Evolutionary conservation across 2,329 filamentous ascomycete genomes (phyloP).

Genomic region (Xylaria sp.): DNA sequence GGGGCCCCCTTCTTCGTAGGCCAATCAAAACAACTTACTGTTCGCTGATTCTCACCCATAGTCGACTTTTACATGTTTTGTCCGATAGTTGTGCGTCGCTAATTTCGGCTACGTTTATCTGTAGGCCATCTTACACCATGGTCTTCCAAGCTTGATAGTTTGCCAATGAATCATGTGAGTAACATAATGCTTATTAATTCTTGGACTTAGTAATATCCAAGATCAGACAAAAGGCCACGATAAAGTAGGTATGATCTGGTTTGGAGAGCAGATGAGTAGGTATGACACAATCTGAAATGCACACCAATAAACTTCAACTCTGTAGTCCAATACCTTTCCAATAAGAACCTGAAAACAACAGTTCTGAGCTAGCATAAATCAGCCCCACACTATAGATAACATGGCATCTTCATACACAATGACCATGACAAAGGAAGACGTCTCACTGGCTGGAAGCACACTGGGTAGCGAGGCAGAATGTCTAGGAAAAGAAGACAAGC

Average conservation of each 20-base stretch:
- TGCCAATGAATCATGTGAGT: background rate
- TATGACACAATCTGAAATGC: background rate
- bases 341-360: background rate
- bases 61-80: no score
- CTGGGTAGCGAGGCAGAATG: background rate
- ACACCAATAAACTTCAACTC: background rate
- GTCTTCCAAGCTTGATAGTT: background rate
- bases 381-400: background rate
- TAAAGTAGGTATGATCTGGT: background rate
- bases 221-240: background rate
- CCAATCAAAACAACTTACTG: background rate
- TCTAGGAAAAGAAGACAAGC: background rate
- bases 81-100: background rate
- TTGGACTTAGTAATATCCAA: background rate
- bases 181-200: background rate
- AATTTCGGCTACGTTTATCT: background rate
- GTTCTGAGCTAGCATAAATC: background rate
- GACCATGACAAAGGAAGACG: conserved; percentile 4
- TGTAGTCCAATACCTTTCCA: background rate
- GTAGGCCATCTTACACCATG: background rate
- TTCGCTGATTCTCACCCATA: background rate
- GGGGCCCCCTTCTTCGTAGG: background rate
- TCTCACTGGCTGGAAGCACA: background rate
- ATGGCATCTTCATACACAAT: conserved; percentile 5
- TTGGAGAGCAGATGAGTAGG: background rate